Evolutionary conservation across 176 grass and related monocot species (phyloP).

Genomic region (Ensete glaucum): DNA sequence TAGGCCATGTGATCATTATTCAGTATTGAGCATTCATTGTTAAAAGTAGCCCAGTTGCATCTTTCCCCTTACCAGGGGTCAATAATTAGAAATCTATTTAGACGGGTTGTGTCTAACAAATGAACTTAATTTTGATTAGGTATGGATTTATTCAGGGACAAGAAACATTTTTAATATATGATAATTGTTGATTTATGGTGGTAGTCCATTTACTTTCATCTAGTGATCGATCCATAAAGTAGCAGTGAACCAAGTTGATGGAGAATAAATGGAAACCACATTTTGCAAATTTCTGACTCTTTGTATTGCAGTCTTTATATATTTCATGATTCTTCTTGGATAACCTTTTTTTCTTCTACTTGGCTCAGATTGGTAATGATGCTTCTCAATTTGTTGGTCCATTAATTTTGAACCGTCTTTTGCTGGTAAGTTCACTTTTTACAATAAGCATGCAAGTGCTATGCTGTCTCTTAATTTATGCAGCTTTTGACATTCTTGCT

Average conservation of each 20-base stretch:
- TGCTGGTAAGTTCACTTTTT: conserved; percentile 45
- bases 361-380: conserved; percentile 82
- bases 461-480: neutral
- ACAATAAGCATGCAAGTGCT: conserved; percentile 14
- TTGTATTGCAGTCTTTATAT: neutral
- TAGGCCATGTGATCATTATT: no score
- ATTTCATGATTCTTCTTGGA: neutral
- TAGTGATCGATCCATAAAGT: neutral
- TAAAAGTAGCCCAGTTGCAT: no score
- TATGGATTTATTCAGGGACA: neutral
- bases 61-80: no score
- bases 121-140: neutral
- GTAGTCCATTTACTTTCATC: neutral
- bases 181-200: no score
- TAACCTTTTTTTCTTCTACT: neutral
- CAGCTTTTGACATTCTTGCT: neutral
- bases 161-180: no score
- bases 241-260: neutral
- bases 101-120: neutral
- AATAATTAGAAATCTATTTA: no score
- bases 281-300: neutral
- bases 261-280: neutral
- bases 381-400: conserved; percentile 97
- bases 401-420: conserved; percentile 65
- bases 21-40: no score